These are phyloP conservation scores for Tylopilus cervinicoccineus DNA, from an alignment of 768 basidiomycete genomes.

Conservation along the genomic window DNA sequence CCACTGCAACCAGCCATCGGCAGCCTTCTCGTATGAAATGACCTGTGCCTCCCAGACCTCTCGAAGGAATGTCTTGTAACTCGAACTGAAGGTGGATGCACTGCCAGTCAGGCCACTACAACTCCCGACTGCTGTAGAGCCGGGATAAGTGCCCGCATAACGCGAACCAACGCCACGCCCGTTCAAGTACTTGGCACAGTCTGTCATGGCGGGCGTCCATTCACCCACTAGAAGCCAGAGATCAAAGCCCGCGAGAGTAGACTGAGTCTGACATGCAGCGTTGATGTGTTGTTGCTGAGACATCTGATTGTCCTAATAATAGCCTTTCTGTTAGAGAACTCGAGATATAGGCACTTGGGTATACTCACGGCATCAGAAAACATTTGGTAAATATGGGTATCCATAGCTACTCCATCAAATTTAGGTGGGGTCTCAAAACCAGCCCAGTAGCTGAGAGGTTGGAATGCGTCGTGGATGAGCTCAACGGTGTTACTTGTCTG, in stretches of 20 bases:
- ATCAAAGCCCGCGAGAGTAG: slow-evolving; percentile 46
- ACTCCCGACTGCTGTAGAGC: slow-evolving; percentile 66
- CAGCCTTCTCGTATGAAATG: slow-evolving; percentile 59
- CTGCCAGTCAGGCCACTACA: slow-evolving; percentile 72
- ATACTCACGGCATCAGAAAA: slow-evolving; percentile 54
- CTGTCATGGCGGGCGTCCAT: slow-evolving; percentile 76
- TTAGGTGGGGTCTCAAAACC: slow-evolving; percentile 53
- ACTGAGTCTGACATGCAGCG: slow-evolving; percentile 49
- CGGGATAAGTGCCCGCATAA: slow-evolving; percentile 59
- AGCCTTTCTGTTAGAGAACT: not conserved
- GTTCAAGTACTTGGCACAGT: slow-evolving; percentile 63
- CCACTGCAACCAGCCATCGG: slow-evolving; percentile 77
- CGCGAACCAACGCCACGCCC: slow-evolving; percentile 71
- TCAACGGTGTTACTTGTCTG: slow-evolving; percentile 54
- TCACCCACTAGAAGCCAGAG: slow-evolving; percentile 88
- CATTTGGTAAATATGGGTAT: slow-evolving; percentile 78
- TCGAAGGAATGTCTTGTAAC: slow-evolving; percentile 78
- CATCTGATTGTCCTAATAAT: slow-evolving; percentile 45
- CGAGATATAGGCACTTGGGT: not conserved
- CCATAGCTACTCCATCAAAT: slow-evolving; percentile 68
- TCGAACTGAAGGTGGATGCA: slow-evolving; percentile 67
- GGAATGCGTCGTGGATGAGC: slow-evolving; percentile 78
- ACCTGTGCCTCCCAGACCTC: slow-evolving; percentile 85
- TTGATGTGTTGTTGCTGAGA: slow-evolving; percentile 53
- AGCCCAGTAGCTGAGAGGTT: slow-evolving; percentile 65